phyloP scores from a whole-genome alignment of 2,329 filamentous ascomycete genomes.

The Verticillium klebahnii region DNA sequence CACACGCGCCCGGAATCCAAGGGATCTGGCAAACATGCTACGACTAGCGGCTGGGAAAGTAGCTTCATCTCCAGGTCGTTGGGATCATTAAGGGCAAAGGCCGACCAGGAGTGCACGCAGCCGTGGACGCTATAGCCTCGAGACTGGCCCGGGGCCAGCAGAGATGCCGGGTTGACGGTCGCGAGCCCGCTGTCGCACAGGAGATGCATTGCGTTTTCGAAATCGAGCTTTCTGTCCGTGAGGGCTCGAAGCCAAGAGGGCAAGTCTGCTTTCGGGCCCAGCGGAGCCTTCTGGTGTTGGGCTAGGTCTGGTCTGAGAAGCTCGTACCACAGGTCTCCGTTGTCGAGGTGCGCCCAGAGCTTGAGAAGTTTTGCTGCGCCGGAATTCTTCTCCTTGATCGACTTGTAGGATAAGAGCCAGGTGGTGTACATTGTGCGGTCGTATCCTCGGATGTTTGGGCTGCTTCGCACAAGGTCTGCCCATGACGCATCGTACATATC shows the following conservation, averaged over 20 bases:
- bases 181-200: no score
- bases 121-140: constrained; percentile 26
- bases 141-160: constrained; percentile 15
- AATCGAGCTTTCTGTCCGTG: no score
- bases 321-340: constrained; percentile 39
- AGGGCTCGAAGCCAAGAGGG: no score
- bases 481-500: constrained; percentile 31
- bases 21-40: no score
- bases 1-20: no score
- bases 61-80: no score
- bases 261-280: background rate
- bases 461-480: constrained; percentile 25
- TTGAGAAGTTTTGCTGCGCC: constrained; percentile 27
- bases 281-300: constrained; percentile 12
- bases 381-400: constrained; percentile 25
- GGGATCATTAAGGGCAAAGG: constrained; percentile 7
- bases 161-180: constrained; percentile 7
- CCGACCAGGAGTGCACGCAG: constrained; percentile 27
- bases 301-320: constrained; percentile 15
- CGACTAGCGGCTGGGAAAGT: no score
- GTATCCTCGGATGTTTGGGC: constrained; percentile 22
- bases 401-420: constrained; percentile 32
- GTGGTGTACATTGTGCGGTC: constrained; percentile 28
- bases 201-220: no score
- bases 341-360: constrained; percentile 38